These are phyloP conservation scores for Cardamine occulta DNA, from an alignment of 345 rosid genomes.

Conservation along the genomic window DNA sequence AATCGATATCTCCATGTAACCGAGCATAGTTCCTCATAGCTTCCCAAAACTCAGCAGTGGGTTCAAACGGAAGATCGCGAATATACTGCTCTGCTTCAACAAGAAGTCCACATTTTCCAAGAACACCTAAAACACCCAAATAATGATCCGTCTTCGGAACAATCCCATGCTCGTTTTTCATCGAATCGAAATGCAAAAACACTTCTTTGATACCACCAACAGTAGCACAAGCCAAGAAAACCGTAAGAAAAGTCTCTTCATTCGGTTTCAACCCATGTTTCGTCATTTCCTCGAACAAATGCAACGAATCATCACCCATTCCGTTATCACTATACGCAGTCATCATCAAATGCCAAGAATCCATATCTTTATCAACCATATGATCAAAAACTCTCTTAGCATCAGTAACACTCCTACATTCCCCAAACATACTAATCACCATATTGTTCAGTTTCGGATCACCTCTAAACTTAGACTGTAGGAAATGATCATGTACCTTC, in stretches of 20 bases:
- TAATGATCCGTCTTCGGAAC: slow-evolving; percentile 55
- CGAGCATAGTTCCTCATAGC: slow-evolving; percentile 58
- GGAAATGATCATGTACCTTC: slow-evolving; percentile 76
- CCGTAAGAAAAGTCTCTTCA: slow-evolving; percentile 59
- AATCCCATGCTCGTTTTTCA: slow-evolving; percentile 58
- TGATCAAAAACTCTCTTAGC: slow-evolving; percentile 78
- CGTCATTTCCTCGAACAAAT: slow-evolving; percentile 70
- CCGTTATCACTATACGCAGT: slow-evolving; percentile 61
- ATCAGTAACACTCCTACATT: slow-evolving; percentile 61
- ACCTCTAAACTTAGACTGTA: slow-evolving; percentile 59
- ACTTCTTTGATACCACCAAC: slow-evolving; percentile 75
- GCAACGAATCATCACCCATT: slow-evolving; percentile 77
- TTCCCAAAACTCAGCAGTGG: slow-evolving; percentile 67
- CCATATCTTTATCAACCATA: slow-evolving; percentile 68
- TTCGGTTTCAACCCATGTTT: slow-evolving; percentile 54
- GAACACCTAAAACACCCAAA: slow-evolving; percentile 63
- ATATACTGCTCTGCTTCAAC: slow-evolving; percentile 62
- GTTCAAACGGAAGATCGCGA: slow-evolving; percentile 57
- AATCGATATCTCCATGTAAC: slow-evolving; percentile 67
- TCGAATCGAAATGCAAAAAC: slow-evolving; percentile 65
- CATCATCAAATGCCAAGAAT: slow-evolving; percentile 77
- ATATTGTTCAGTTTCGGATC: slow-evolving; percentile 60
- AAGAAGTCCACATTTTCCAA: slow-evolving; percentile 72
- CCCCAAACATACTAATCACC: slow-evolving; percentile 67
- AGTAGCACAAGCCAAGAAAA: slow-evolving; percentile 65